Conservation (phyloP, 768 basidiomycete species). For the Pseudohyphozyma bogoriensis region DNA sequence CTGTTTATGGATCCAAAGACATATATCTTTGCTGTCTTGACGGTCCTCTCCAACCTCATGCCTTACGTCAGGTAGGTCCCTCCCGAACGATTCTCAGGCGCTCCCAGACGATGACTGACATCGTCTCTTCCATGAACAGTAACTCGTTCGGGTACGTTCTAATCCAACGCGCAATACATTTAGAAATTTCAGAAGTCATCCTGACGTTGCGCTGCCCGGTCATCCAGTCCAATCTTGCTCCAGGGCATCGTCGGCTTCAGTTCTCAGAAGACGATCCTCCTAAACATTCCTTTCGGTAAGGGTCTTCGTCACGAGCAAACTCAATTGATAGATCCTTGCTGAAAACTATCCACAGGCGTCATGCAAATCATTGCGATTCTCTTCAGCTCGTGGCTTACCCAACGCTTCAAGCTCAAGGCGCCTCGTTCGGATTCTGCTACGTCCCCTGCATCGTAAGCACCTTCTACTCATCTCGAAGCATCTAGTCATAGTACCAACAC, state of each 20-base stretch:
- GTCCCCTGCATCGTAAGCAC: constrained; percentile 32
- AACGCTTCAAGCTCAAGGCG: constrained; percentile 32
- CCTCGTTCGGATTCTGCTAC: constrained; percentile 27
- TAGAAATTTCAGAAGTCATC: no score
- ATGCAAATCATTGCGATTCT: constrained; percentile 34
- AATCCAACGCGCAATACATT: no score
- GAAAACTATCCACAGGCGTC: no score
- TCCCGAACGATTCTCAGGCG: no score
- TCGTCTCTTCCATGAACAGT: no score
- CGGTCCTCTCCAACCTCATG: constrained; percentile 12
- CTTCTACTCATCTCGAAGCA: no score
- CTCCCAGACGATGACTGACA: no score
- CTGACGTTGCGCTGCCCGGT: no score
- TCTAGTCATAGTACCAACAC: no score
- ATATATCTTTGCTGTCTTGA: constrained; percentile 20
- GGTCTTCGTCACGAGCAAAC: no score
- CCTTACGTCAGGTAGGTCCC: constrained; percentile 20
- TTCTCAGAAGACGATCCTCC: background rate
- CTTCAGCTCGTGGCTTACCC: constrained; percentile 29
- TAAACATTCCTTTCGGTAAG: constrained; percentile 27
- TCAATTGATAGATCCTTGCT: no score
- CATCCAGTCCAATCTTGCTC: constrained; percentile 32
- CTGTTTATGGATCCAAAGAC: constrained; percentile 24
- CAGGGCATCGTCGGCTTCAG: constrained; percentile 19
- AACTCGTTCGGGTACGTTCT: no score